Evolutionary conservation across 2,329 filamentous ascomycete species (phyloP).

Genomic region (Talaromyces sp.): DNA sequence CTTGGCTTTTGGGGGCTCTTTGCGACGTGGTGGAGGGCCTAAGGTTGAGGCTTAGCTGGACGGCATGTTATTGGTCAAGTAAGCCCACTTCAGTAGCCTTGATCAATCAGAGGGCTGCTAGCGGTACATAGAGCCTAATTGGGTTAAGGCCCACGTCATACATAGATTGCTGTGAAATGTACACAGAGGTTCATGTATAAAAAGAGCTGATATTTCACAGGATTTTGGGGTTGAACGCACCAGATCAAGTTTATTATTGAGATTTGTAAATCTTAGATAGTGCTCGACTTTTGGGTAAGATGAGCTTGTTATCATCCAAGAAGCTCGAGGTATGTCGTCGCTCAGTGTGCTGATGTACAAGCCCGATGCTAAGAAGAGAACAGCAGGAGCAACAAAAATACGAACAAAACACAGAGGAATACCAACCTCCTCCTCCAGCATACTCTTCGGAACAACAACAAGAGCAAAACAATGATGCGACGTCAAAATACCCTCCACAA

Average conservation of each 20-base stretch:
- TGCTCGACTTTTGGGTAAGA: too few relatives aligned
- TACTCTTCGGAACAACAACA: neutral
- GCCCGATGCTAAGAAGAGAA: neutral
- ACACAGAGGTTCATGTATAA: neutral
- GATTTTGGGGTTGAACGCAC: neutral
- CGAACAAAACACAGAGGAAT: neutral
- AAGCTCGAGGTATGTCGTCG: neutral
- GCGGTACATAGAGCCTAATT: conserved; percentile 2
- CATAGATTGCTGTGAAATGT: neutral
- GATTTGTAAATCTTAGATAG: too few relatives aligned
- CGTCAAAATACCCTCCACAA: neutral
- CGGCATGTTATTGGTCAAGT: too few relatives aligned
- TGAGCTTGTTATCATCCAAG: neutral
- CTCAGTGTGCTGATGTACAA: neutral
- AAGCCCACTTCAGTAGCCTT: too few relatives aligned
- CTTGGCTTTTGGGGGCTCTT: too few relatives aligned
- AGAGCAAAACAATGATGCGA: neutral
- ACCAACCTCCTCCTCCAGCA: neutral
- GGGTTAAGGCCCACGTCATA: neutral
- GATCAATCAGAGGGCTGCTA: too few relatives aligned
- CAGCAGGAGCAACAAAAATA: neutral
- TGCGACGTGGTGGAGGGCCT: too few relatives aligned
- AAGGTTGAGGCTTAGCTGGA: too few relatives aligned
- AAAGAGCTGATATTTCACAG: neutral
- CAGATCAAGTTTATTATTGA: neutral